Conservation (phyloP, 192 early-diverging fungal genomes). For the Dissophora globulifera region DNA sequence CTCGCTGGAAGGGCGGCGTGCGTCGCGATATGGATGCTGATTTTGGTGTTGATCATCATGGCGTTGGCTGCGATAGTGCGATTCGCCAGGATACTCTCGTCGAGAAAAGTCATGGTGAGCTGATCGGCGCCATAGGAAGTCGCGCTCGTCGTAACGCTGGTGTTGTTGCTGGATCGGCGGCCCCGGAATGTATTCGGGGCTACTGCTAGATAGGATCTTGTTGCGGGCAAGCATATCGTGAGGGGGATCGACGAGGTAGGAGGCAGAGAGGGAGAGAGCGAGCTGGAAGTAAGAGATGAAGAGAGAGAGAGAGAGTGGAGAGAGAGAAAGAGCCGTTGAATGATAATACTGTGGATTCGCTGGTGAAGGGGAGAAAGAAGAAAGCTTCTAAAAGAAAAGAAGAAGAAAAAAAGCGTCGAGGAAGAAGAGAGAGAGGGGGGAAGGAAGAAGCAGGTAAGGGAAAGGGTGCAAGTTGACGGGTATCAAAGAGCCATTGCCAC, state of each 20-base stretch:
- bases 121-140: background rate
- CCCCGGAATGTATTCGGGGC: constrained; percentile 2
- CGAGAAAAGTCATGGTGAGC: background rate
- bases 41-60: background rate
- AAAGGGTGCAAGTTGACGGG: background rate
- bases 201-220: constrained; percentile 13
- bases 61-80: background rate
- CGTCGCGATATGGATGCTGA: background rate
- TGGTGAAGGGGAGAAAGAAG: background rate
- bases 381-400: constrained; percentile 1
- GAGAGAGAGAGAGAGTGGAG: background rate
- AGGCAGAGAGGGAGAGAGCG: background rate
- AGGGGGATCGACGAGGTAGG: background rate
- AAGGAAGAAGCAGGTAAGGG: background rate
- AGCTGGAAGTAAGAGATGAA: background rate
- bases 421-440: background rate
- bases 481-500: too few relatives aligned
- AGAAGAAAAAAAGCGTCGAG: background rate
- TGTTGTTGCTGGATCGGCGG: background rate
- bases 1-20: too few relatives aligned
- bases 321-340: background rate
- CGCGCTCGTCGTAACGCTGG: background rate
- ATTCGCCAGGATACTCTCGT: background rate
- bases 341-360: too few relatives aligned
- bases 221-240: constrained; percentile 32